Percentiles rank a stretch among this genome's conserved stretches.
Evolutionary conservation across 2,329 filamentous ascomycete genomes (phyloP).

Genomic region (Aspergillaceae sp.): DNA sequence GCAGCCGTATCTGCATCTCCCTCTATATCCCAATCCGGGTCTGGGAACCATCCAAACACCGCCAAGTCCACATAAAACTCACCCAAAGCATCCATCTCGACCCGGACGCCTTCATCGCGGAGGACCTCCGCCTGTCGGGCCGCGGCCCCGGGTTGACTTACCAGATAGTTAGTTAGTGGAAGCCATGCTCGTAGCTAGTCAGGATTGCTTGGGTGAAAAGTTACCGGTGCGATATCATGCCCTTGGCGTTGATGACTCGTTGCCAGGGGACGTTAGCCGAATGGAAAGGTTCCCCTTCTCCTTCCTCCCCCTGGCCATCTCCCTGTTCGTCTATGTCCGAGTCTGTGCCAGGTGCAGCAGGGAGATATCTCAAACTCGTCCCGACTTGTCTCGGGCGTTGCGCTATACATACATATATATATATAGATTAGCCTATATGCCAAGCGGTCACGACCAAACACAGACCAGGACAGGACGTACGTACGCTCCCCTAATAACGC

Average conservation of each 20-base stretch:
- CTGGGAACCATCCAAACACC: conserved; percentile 44
- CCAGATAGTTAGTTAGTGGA: not conserved
- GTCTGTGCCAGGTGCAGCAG: conserved; percentile 22
- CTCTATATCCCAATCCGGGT: conserved; percentile 1
- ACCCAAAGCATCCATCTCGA: conserved; percentile 35
- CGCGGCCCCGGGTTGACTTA: conserved; percentile 35
- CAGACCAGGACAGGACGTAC: conserved; percentile 14
- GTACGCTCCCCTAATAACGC: conserved; percentile 52
- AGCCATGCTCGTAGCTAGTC: not conserved
- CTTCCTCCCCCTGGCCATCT: conserved; percentile 17
- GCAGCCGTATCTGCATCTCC: not conserved
- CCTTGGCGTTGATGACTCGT: conserved; percentile 80
- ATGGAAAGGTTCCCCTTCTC: conserved; percentile 53
- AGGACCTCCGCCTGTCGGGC: conserved; percentile 36
- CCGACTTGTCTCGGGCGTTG: conserved; percentile 77
- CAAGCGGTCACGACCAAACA: not conserved
- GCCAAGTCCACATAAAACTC: conserved; percentile 37
- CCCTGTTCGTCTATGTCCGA: no score
- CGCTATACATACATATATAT: conserved; percentile 36
- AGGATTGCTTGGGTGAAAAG: conserved; percentile 8
- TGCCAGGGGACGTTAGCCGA: conserved; percentile 84
- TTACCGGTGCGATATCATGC: conserved; percentile 75
- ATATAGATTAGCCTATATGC: no score
- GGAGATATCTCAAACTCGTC: conserved; percentile 78
- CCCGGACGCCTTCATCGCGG: conserved; percentile 34